Evolutionary conservation across 2,329 filamentous ascomycete species (phyloP), one percentile per base, ranked within the genome.

Genomic region (Alternaria panax): DNA sequence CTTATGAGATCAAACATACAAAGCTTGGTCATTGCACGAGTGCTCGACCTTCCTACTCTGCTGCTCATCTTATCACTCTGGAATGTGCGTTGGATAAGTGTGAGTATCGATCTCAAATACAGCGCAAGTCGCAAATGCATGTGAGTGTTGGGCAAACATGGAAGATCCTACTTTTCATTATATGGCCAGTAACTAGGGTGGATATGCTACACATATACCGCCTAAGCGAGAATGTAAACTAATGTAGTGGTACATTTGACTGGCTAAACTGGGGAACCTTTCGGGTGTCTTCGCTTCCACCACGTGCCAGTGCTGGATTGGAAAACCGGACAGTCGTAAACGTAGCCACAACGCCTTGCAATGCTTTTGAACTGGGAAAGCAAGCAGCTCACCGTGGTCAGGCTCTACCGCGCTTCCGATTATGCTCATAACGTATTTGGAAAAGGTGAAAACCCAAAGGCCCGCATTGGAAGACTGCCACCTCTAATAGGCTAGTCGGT

Each of bases 281-380:
- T 34, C 3, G 14, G 11, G 36, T 1, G 16, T 34, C 27, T 22
- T 36, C 30, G 14, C 20, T 24, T 2, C 30, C 24, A n/a, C 28
- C 45, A n/a, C 18, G 32, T 48, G 45, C 45, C 45, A 36, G 16
- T 25, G 45, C 28, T 36, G 30, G 20, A 25, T 36, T 34, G 8
- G 2, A 4, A 24, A 28, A 40, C 18, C n/a, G 4, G 4, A 24
- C 38, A 56, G 8, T 53, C 38, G 57, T 45, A 41, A 12, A 53
- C 42, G 57, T 48, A 45, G 45, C 57, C 54, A 50, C 57, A 67
- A 69, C 65, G 67, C 68, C 68, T 45, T 55, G 60, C 67, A 62
- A 66, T 71, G 67, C 65, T 54, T 43, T 59, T n/a, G 38, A 38
- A 62, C 7, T 34, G 45, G 22, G 22, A 22, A 50, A 54, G 57